Percentiles rank a stretch among this genome's conserved stretches.
Evolutionary conservation across 78 protist species (phyloP).

Genomic region (Paratrimastix pyriformis): DNA sequence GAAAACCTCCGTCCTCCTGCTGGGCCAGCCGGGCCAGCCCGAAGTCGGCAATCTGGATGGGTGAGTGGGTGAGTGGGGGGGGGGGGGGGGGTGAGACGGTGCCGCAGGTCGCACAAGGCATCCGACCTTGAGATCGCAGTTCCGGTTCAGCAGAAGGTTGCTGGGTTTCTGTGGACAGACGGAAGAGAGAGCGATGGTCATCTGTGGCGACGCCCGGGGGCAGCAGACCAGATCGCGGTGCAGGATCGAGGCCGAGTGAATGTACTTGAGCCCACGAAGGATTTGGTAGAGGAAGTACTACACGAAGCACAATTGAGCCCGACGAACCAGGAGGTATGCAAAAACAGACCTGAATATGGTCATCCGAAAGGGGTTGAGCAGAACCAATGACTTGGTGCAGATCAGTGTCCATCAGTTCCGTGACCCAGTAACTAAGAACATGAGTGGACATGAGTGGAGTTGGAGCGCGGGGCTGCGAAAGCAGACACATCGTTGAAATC

Average conservation of each 20-base stretch:
- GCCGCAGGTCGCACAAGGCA: background rate
- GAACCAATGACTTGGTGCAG: slow-evolving; percentile 75
- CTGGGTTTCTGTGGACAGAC: slow-evolving; percentile 71
- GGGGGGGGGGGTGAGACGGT: background rate
- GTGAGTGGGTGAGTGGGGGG: background rate
- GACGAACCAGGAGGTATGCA: no score
- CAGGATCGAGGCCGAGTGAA: slow-evolving; percentile 72
- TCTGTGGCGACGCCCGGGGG: background rate
- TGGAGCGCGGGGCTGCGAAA: background rate
- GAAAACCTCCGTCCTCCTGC: background rate
- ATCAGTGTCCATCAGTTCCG: slow-evolving; percentile 93
- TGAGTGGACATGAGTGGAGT: background rate
- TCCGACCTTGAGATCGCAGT: slow-evolving; percentile 77
- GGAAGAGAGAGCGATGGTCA: background rate
- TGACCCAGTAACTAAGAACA: slow-evolving; percentile 59
- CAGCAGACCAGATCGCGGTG: slow-evolving; percentile 37
- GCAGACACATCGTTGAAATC: slow-evolving; percentile 31
- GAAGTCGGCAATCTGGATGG: slow-evolving; percentile 48
- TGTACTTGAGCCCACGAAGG: slow-evolving; percentile 79
- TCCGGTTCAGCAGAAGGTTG: slow-evolving; percentile 83
- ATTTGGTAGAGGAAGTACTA: slow-evolving; percentile 87
- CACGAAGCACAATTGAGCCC: no score
- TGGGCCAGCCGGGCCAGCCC: slow-evolving; percentile 47
- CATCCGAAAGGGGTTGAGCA: slow-evolving; percentile 74
- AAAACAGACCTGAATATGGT: no score